phyloP scores from a whole-genome alignment of 148 eudicot species.

The Oxyria digyna region DNA sequence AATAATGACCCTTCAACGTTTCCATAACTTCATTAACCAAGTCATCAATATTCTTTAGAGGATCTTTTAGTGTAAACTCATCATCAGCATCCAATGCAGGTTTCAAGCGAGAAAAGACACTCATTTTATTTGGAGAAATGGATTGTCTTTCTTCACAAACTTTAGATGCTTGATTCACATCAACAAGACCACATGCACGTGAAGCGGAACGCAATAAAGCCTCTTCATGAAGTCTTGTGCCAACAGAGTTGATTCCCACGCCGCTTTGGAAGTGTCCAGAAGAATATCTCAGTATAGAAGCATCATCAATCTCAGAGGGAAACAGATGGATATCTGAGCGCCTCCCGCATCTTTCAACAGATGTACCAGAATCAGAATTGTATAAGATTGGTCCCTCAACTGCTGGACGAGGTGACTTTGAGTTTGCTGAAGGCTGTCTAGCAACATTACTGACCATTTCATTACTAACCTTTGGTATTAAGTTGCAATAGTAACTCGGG shows the following conservation, averaged over 20 bases:
- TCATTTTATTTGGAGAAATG: background rate
- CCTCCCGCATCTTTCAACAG: background rate
- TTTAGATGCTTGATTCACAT: background rate
- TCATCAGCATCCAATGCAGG: background rate
- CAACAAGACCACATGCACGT: background rate
- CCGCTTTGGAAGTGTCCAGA: background rate
- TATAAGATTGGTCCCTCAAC: background rate
- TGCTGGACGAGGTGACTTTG: background rate
- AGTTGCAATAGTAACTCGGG: background rate
- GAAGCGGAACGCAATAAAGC: background rate
- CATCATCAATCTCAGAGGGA: background rate
- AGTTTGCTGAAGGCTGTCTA: background rate
- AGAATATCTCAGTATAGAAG: background rate
- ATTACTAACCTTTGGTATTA: background rate
- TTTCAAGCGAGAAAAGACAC: slow-evolving; percentile 14
- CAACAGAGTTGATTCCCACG: background rate
- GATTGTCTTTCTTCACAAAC: background rate
- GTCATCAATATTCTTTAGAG: background rate
- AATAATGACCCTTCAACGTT: slow-evolving; percentile 3
- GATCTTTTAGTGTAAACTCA: background rate
- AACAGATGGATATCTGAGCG: background rate
- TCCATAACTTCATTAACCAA: slow-evolving; percentile 12
- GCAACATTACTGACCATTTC: background rate
- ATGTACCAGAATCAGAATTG: background rate
- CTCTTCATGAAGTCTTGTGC: background rate